Conservation (phyloP, 306 rosid species). For the Medicago arabica region DNA sequence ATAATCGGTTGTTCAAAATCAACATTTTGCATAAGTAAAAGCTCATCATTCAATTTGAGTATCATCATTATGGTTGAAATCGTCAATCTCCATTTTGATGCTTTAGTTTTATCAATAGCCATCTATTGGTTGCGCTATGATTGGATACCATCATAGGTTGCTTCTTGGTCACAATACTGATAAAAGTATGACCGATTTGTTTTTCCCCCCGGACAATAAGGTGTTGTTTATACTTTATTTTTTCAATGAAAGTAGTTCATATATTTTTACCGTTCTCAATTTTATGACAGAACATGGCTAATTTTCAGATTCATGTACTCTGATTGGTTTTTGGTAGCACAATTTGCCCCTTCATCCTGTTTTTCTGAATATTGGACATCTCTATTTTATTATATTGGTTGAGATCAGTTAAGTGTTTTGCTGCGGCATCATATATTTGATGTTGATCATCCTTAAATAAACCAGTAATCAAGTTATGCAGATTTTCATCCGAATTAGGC, state of each 20-base stretch:
- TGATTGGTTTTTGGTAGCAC: neutral
- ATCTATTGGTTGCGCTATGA: neutral
- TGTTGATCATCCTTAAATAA: slow-evolving; percentile 9
- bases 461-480: slow-evolving; percentile 11
- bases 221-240: neutral
- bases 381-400: neutral
- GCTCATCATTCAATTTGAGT: neutral
- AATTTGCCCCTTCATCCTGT: neutral
- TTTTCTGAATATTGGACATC: slow-evolving; percentile 9
- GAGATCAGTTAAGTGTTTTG: neutral
- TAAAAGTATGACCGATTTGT: neutral
- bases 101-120: neutral
- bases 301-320: neutral
- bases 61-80: slow-evolving; percentile 2
- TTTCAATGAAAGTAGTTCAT: slow-evolving; percentile 12
- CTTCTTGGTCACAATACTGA: neutral
- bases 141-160: neutral
- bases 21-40: slow-evolving; percentile 7
- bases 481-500: neutral
- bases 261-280: neutral
- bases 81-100: neutral
- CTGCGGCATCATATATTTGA: neutral
- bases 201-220: neutral
- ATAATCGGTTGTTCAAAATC: neutral
- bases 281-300: neutral